Base-by-base conservation (phyloP, 768 basidiomycete species). In the Serendipita indica region DNA sequence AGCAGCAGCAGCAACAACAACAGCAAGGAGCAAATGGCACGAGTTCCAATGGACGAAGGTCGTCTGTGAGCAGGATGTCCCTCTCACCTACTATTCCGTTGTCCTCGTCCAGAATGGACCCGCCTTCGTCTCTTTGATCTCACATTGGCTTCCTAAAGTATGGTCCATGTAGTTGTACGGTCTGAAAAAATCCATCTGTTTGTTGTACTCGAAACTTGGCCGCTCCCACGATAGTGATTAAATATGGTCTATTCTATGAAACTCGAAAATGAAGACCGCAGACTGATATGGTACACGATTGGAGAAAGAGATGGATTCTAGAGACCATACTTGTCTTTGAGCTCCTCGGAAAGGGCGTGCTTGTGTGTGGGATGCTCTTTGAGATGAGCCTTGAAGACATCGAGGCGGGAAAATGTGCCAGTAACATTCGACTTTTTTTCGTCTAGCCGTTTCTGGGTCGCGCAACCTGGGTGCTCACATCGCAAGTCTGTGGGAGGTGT, bases 1-100 rank as follows among this genome's bases (percentile, higher is more conserved):
- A 30, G 7, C 49, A 54, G 49, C 30, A 18, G 7, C 49, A 54
- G 12, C 49, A 14, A 10, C 49, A 54, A 30, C 49, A 54, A 18
- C 49, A 54, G 49, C 20, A 54, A 10, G 10, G 20, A 54, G 16
- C 22, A 32, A 46, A 46, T 46, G 12, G 25, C n/a, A n/a, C n/a
- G n/a, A 12, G n/a, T 39, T 12, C 13, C 12, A 39, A 39, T n/a
- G 12, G 13, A 20, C 49, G 49, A 32, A 16, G 22, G n/a, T 30
- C 20, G 49, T 25, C 30, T 27, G 30, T 25, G 7, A 54, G 30
- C 30, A 25, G 30, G n/a, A 54, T 54, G 49, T 54, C 49, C 22
- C 49, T 54, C 49, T 54, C 49, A 16, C 49, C 49, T 10, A 54
- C 49, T 6, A 27, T 54, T 12, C 49, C 49, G 20, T n/a, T 54